Percentiles rank a stretch among this genome's conserved stretches.
Conservation (phyloP, 139 green algal species). For the Microglena sp. region DNA sequence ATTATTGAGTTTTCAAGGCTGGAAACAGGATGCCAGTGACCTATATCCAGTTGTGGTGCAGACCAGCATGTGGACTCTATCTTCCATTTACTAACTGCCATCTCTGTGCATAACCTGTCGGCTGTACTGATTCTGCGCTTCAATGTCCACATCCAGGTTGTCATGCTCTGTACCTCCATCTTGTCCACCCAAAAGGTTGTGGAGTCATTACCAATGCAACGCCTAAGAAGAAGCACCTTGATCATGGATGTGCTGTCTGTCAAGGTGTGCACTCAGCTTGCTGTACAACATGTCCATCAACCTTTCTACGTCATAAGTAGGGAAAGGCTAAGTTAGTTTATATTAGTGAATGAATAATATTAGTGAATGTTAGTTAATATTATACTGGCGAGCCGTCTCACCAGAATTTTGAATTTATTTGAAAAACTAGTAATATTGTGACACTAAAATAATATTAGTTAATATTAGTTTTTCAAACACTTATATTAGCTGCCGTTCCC, state of each 20-base stretch:
- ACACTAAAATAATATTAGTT: too few species aligned
- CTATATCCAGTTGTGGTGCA: too few species aligned
- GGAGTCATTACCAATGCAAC: conserved; percentile 62
- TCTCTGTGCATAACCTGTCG: neutral
- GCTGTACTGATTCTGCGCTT: neutral
- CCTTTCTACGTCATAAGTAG: neutral
- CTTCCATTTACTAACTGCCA: neutral
- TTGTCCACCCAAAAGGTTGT: conserved; percentile 80
- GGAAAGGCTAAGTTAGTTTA: too few species aligned
- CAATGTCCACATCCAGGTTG: neutral
- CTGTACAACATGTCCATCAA: neutral
- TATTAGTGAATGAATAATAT: too few species aligned
- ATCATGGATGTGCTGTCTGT: conserved; percentile 97
- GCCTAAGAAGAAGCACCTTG: conserved; percentile 85
- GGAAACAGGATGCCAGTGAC: too few species aligned
- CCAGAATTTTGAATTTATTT: too few species aligned
- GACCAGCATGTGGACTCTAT: neutral
- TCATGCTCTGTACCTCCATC: conserved; percentile 48
- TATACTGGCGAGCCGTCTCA: too few species aligned
- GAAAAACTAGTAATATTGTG: too few species aligned
- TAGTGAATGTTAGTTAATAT: too few species aligned
- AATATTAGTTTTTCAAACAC: too few species aligned
- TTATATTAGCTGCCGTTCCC: too few species aligned
- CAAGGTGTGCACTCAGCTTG: conserved; percentile 64
- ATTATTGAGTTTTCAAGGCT: too few species aligned